Evolutionary conservation across 257 asterid genomes (phyloP), one percentile per base, ranked within the genome.

Genomic region (Parsonsia alboflavescens): DNA sequence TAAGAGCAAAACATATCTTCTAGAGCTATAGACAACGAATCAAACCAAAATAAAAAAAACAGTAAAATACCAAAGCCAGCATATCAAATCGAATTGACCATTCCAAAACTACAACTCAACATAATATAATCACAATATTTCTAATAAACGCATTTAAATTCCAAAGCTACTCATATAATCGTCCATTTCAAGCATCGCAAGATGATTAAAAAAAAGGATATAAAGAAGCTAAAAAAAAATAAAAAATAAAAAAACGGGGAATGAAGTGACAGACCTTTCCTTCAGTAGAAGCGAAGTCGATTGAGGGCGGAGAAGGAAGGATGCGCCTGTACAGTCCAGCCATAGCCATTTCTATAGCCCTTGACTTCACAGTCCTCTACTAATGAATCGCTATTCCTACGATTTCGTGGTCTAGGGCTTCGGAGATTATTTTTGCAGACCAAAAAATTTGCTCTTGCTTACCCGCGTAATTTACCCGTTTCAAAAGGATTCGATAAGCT

Each of bases 271-370:
- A 33, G 66, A 86, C 97, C 96, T 92, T 92, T 86, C 97, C 98
- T 74, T 93, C 96, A 71, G 89, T 74, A 30, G 97, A 89, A 70
- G 97, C 86, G n/a, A 93, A 93, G 74, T 93, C 98, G 68, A 89
- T 73, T 52, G 98, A 96, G 3, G 97, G 98, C 69, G 98, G 98
- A 17, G 92, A 91, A 5, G 98, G 97, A 64, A 91, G 96, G 63
- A 91, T 70, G 19, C 98, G 92, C 84, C 98, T 81, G 84, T 93
- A 91, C 75, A 91, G 72, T 52, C 96, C 87, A 4, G 97, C 96
- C 91, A 84, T 87, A 78, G 97, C 97, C 96, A 89, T 88, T 36
- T 33, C 61, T 33, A 41, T 21, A 2, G 72, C 12, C 52, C n/a
- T 57, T 8, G 44, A 19, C n/a, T 10, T 48, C 28, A 1, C 63